Evolutionary conservation across 176 grass and related monocot species (phyloP).

Genomic region (Thinopyrum elongatum): DNA sequence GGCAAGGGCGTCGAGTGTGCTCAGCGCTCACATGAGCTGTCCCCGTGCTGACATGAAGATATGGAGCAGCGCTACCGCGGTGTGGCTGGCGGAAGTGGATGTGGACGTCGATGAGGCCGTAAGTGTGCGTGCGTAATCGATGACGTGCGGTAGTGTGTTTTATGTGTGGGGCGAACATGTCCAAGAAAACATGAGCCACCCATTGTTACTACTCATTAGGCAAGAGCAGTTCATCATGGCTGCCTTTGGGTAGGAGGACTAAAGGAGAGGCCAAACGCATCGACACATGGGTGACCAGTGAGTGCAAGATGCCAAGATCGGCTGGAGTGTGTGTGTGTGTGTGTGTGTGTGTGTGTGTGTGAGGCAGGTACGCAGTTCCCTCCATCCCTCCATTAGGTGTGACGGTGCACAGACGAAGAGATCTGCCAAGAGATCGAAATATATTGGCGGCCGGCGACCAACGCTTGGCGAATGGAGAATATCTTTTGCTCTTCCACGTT

Average conservation of each 20-base stretch:
- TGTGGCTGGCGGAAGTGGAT: too few relatives aligned
- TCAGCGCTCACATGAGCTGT: too few relatives aligned
- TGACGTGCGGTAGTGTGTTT: too few relatives aligned
- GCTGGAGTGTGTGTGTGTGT: background rate
- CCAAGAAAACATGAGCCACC: background rate
- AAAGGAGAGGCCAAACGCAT: slow-evolving; percentile 30
- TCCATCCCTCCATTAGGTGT: slow-evolving; percentile 5
- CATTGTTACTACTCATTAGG: background rate
- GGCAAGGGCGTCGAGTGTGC: too few relatives aligned
- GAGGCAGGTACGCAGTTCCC: background rate
- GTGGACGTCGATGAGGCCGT: too few relatives aligned
- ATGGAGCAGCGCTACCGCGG: too few relatives aligned
- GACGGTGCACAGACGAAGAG: background rate
- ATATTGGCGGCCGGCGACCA: background rate
- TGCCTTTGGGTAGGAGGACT: background rate
- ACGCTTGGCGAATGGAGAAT: slow-evolving; percentile 3
- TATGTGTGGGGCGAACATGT: background rate
- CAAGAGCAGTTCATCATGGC: background rate
- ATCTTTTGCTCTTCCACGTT: background rate
- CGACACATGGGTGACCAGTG: slow-evolving; percentile 17
- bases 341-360: background rate
- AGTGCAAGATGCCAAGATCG: background rate
- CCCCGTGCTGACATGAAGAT: too few relatives aligned
- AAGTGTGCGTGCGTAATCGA: too few relatives aligned
- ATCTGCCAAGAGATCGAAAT: background rate